Evolutionary conservation across 176 grass and related monocot genomes (phyloP).

Genomic region (Puya raimondii): DNA sequence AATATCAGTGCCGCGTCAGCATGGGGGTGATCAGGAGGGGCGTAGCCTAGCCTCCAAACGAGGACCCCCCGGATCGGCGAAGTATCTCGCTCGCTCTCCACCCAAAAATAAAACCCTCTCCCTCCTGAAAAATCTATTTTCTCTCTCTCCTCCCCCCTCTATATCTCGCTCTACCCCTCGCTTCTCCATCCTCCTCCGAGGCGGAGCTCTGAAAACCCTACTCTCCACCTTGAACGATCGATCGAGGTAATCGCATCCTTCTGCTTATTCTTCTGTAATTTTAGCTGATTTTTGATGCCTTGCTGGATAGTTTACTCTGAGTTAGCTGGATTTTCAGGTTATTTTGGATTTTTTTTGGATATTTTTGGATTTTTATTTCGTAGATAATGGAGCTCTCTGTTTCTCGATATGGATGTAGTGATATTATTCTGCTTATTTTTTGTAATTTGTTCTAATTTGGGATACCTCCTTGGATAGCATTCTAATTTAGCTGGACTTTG

Average conservation of each 20-base stretch:
- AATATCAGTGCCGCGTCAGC: conserved; percentile 99
- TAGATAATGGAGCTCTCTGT: not conserved
- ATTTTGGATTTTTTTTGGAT: not conserved
- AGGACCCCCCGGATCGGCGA: conserved; percentile 15
- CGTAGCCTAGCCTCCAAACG: conserved; percentile 25
- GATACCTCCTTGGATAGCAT: too few relatives aligned
- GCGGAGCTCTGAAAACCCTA: conserved; percentile 3
- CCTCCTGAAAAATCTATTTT: not conserved
- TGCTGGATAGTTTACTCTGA: not conserved
- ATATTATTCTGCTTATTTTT: too few relatives aligned
- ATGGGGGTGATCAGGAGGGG: conserved; percentile 33
- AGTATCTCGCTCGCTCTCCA: conserved; percentile 43
- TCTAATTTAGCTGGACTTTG: too few relatives aligned
- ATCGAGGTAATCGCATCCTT: conserved; percentile 33
- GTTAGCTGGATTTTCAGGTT: not conserved
- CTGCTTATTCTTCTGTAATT: not conserved
- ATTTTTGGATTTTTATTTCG: not conserved
- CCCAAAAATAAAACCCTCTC: conserved; percentile 15
- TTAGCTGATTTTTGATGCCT: conserved; percentile 3
- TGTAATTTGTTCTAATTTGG: too few relatives aligned
- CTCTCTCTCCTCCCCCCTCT: conserved; percentile 35
- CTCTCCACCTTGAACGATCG: not conserved
- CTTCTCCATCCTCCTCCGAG: conserved; percentile 13
- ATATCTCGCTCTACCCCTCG: conserved; percentile 19
- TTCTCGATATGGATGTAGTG: not conserved